Base-by-base conservation (phyloP, 306 rosid species). In the Pachyrhizus erosus region DNA sequence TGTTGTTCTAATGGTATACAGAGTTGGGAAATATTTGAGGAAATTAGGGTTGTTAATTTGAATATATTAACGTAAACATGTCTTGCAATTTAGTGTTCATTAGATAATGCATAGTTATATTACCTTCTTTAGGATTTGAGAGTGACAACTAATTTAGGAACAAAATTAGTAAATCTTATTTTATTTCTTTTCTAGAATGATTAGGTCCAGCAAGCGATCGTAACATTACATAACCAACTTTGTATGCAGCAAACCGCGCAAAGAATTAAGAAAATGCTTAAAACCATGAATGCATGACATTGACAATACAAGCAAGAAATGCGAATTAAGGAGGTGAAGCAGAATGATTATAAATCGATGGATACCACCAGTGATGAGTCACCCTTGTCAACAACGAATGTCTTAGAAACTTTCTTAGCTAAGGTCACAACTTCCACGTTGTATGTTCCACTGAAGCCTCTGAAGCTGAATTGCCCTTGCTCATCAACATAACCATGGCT, bases 371-470 rank as follows among this genome's bases (percentile, higher is more conserved):
- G n/a, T 9, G 97, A 86, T 11, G 86, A 76, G 79, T 89, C 91
- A 17, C 94, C 98, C 83, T 84, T 86, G 74, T 91, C 99, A 39
- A 96, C 99, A 52, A 89, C 89, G 49, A 96, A 92, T 34, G 97
- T 91, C 88, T 92, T 90, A 1, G 75, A 69, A 69, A 84, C 66
- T 82, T 55, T 89, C 91, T 87, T 87, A 20, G 84, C 55, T 9
- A 23, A 70, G 20, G 83, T 88, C 5, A 80, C 62, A 82, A 96
- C 84, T 76, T 96, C 94, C 46, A 93, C 86, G 2, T 3, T 70
- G 75, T 93, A 96, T 43, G 89, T 88, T 77, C 97, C 99, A 49
- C 87, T 87, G 75, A 93, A 96, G 18, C 97, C 97, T 74, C 95
- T 93, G 21, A 96, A 96, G 78, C n/a, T 70, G 84, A 87, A 92